A percentile compares a stretch with the other conserved stretches of the same genome.
These are phyloP conservation scores for Leucaena leucocephala DNA, from an alignment of 306 rosid genomes.

Conservation along the genomic window DNA sequence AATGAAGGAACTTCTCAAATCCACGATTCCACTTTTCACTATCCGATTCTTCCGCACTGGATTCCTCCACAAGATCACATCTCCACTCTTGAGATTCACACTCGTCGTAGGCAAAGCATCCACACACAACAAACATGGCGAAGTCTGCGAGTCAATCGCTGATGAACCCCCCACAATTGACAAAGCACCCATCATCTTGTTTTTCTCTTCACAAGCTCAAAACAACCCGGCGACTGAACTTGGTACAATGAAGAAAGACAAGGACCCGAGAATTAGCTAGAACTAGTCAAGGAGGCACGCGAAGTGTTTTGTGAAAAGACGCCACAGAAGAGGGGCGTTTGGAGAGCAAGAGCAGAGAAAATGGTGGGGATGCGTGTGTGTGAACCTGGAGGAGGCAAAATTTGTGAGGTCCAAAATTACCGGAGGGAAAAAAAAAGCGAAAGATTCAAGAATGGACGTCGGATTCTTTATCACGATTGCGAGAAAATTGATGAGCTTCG, in stretches of 20 bases:
- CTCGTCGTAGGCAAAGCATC: conserved; percentile 71
- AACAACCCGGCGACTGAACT: background rate
- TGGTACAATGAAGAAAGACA: background rate
- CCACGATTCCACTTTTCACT: conserved; percentile 45
- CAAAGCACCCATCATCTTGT: conserved; percentile 73
- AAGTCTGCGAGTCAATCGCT: conserved; percentile 77
- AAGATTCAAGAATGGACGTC: conserved; percentile 38
- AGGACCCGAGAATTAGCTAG: conserved; percentile 31
- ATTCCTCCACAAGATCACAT: conserved; percentile 54
- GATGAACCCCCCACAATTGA: conserved; percentile 74
- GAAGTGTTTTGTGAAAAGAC: conserved; percentile 31
- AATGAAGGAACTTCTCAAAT: conserved; percentile 68
- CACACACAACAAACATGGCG: conserved; percentile 76
- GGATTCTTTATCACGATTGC: background rate
- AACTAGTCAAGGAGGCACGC: conserved; percentile 44
- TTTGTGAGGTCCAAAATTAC: conserved; percentile 61
- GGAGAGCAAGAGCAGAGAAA: conserved; percentile 40
- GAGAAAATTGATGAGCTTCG: no score
- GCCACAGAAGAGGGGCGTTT: conserved; percentile 36
- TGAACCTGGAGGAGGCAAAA: conserved; percentile 56
- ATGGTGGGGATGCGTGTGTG: conserved; percentile 40
- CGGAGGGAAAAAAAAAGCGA: conserved; percentile 28
- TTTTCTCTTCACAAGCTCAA: conserved; percentile 21
- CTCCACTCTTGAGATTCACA: conserved; percentile 69
- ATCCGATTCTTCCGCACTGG: conserved; percentile 50